Percentiles rank a stretch among this genome's conserved stretches.
Evolutionary conservation across 495 filamentous ascomycete species (phyloP).

Genomic region (Staphylotrichum tortipilum): DNA sequence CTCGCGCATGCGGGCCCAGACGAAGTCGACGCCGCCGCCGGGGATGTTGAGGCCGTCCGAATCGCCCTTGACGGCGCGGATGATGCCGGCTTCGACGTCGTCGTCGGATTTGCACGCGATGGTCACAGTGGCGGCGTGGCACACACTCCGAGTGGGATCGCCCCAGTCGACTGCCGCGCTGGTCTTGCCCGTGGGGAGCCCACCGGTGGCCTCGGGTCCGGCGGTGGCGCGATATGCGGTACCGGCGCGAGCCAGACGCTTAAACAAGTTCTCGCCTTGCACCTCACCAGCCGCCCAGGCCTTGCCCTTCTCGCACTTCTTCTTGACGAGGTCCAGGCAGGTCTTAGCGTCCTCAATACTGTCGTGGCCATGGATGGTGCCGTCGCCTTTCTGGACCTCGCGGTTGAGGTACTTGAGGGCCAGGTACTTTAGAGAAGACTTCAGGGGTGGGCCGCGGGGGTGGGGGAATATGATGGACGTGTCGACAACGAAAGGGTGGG

Average conservation of each 20-base stretch:
- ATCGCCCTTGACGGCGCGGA: conserved; percentile 61
- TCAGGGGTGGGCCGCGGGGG: conserved; percentile 35
- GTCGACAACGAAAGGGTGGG: conserved; percentile 89
- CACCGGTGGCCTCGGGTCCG: conserved; percentile 38
- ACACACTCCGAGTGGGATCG: conserved; percentile 62
- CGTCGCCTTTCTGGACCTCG: conserved; percentile 72
- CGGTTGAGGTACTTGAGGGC: conserved; percentile 69
- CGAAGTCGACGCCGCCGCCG: conserved; percentile 70
- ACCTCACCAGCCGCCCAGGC: conserved; percentile 69
- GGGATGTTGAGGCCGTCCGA: conserved; percentile 52
- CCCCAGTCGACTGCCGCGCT: conserved; percentile 89
- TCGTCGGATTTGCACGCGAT: conserved; percentile 69
- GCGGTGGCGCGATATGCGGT: conserved; percentile 45
- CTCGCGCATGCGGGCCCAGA: conserved; percentile 80
- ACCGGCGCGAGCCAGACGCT: conserved; percentile 56
- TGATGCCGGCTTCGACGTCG: conserved; percentile 62
- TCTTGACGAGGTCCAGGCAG: conserved; percentile 83
- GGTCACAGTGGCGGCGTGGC: conserved; percentile 58
- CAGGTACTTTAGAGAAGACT: conserved; percentile 78
- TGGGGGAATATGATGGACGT: conserved; percentile 75
- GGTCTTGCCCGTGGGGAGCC: conserved; percentile 47
- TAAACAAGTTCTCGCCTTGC: conserved; percentile 78
- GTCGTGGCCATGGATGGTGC: conserved; percentile 61
- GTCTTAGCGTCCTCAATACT: conserved; percentile 86
- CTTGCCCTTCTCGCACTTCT: conserved; percentile 88